These are phyloP conservation scores for Micractinium sp. DNA, from an alignment of 139 green algal genomes.

Conservation along the genomic window DNA sequence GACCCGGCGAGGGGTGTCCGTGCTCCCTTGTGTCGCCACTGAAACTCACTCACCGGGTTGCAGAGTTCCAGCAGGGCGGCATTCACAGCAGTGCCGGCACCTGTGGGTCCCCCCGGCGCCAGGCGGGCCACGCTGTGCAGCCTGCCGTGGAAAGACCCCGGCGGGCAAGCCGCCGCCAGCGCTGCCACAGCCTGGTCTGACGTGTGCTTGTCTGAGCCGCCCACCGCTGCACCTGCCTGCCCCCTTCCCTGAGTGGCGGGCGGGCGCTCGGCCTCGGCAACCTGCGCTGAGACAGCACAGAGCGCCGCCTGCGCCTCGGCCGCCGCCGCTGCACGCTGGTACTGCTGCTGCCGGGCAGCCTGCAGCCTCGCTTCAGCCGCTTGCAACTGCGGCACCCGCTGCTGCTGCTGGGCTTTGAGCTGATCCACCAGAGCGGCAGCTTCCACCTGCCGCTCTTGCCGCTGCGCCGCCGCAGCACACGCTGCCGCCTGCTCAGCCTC, in stretches of 20 bases:
- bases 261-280: background rate
- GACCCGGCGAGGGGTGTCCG: too few relatives aligned
- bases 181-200: constrained; percentile 45
- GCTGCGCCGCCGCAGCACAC: background rate
- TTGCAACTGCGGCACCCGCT: background rate
- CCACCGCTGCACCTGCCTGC: background rate
- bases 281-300: background rate
- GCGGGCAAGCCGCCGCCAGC: constrained; percentile 4
- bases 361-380: constrained; percentile 10
- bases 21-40: background rate
- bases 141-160: constrained; percentile 47
- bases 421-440: background rate
- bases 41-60: constrained; percentile 40
- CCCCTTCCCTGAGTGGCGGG: background rate
- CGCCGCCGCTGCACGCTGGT: background rate
- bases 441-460: background rate
- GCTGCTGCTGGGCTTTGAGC: background rate
- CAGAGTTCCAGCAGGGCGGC: constrained; percentile 53
- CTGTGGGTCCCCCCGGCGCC: background rate
- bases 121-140: constrained; percentile 51
- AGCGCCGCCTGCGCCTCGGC: background rate
- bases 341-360: background rate
- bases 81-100: constrained; percentile 46
- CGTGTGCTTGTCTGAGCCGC: constrained; percentile 3
- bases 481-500: background rate